A percentile compares a stretch with the other conserved stretches of the same genome.
Evolutionary conservation across 495 filamentous ascomycete genomes (phyloP).

Genomic region (Penicillium turbatum): DNA sequence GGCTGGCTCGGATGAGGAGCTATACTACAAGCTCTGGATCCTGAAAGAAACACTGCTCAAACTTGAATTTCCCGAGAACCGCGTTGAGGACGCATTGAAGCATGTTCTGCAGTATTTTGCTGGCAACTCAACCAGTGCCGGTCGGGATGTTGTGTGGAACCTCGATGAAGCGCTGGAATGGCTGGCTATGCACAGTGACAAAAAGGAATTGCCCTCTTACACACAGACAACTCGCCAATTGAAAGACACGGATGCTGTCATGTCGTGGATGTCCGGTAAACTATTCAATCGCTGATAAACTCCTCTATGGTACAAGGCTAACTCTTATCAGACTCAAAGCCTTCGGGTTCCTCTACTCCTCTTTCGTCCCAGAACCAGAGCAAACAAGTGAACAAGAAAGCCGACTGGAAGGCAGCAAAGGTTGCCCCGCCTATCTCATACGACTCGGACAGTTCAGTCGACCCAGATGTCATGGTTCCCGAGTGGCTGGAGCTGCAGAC

Average conservation of each 20-base stretch:
- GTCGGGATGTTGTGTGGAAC: constrained; percentile 73
- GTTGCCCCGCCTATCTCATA: constrained; percentile 25
- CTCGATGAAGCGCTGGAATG: constrained; percentile 83
- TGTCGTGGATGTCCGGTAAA: constrained; percentile 47
- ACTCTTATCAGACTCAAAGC: constrained; percentile 32
- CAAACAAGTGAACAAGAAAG: constrained; percentile 28
- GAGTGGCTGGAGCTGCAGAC: constrained; percentile 68
- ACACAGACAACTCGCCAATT: constrained; percentile 37
- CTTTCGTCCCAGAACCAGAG: constrained; percentile 22
- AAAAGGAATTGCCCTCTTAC: constrained; percentile 68
- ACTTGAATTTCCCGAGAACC: constrained; percentile 61
- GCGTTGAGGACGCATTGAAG: constrained; percentile 60
- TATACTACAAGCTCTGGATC: constrained; percentile 74
- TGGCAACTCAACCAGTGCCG: constrained; percentile 41
- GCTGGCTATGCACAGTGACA: constrained; percentile 67
- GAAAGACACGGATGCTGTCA: constrained; percentile 35
- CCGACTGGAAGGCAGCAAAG: constrained; percentile 25
- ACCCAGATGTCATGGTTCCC: constrained; percentile 70
- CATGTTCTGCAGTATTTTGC: constrained; percentile 57
- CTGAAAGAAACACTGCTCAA: constrained; percentile 63
- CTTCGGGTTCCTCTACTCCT: constrained; percentile 31
- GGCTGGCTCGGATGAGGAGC: constrained; percentile 59
- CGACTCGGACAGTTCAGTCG: constrained; percentile 53
- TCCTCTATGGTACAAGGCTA: constrained; percentile 21
- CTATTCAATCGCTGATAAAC: constrained; percentile 14